Evolutionary conservation across 306 rosid species (phyloP).

Genomic region (Begonia fuchsioides): DNA sequence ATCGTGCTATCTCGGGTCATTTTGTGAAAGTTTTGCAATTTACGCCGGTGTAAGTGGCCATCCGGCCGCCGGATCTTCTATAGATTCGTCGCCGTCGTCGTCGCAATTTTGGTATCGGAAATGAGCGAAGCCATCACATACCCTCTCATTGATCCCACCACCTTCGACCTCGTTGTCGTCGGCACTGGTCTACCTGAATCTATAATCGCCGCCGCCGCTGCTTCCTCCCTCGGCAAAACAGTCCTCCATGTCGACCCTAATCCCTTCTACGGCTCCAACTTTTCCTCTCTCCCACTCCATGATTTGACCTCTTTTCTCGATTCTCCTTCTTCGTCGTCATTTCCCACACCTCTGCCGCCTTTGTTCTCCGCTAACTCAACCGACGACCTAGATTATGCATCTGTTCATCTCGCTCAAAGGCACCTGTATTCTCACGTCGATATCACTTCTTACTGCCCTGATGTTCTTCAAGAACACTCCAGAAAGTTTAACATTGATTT

Average conservation of each 20-base stretch:
- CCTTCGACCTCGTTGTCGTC: constrained; percentile 55
- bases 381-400: constrained; percentile 16
- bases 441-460: constrained; percentile 18
- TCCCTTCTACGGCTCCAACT: constrained; percentile 58
- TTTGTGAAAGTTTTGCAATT: constrained; percentile 2
- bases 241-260: constrained; percentile 80
- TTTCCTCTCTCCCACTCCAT: constrained; percentile 40
- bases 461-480: constrained; percentile 30
- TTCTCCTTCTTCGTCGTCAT: constrained; percentile 15
- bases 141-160: constrained; percentile 62
- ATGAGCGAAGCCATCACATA: constrained; percentile 32
- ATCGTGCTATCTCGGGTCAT: neutral
- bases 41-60: neutral
- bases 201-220: constrained; percentile 57
- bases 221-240: constrained; percentile 51
- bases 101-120: neutral
- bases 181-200: constrained; percentile 69
- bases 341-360: too few relatives aligned
- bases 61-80: neutral
- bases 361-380: constrained; percentile 3
- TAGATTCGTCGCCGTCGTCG: neutral
- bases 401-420: constrained; percentile 18
- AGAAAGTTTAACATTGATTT: constrained; percentile 53
- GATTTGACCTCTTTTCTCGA: constrained; percentile 49
- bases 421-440: constrained; percentile 33